Base-by-base conservation (phyloP, 805 yeast genomes). In the Candida alai region DNA sequence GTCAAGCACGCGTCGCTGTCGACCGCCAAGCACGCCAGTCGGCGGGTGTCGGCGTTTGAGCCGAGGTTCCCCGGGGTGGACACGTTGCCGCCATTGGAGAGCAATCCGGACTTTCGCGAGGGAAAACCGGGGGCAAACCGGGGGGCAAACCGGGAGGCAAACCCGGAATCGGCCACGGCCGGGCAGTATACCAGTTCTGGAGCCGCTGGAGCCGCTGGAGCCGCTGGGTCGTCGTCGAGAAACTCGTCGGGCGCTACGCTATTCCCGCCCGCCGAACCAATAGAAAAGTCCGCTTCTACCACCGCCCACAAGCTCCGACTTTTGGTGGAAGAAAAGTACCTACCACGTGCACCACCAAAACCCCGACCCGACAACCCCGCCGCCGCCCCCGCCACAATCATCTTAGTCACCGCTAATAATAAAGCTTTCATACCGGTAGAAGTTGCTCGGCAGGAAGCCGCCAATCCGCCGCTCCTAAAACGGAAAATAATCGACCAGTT, bases 381-480 rank as follows among this genome's bases (percentile, higher is more conserved):
- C 4, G 11, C 4, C 13, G 5, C 8, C 13, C 8, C 4, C 9
- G 5, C 4, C 9, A 9, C 32, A 7, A 22, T 19, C 8, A 19
- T 42, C 2, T 57, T 88, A 32, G 74, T 75, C 0, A 81, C 95
- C 0, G 56, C 58, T n/a, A 89, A 89, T 51, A 80, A 80, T 44
- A 46, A 45, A 11, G 58, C 55, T 10, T 89, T 75, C 51, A 56
- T 59, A 7, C 73, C 84, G 0, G 54, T 84, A 2, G 77, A 68
- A 33, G 78, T n/a, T n/a, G n/a, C n/a, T n/a, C n/a, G n/a, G n/a
- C n/a, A n/a, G n/a, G n/a, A n/a, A n/a, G n/a, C n/a, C n/a, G n/a
- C n/a, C n/a, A n/a, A n/a, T n/a, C n/a, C n/a, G n/a, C n/a, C n/a
- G n/a, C n/a, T n/a, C n/a, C n/a, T n/a, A n/a, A n/a, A n/a, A n/a